Base-by-base conservation (phyloP, 257 asterid species). In the Apocynum venetum region DNA sequence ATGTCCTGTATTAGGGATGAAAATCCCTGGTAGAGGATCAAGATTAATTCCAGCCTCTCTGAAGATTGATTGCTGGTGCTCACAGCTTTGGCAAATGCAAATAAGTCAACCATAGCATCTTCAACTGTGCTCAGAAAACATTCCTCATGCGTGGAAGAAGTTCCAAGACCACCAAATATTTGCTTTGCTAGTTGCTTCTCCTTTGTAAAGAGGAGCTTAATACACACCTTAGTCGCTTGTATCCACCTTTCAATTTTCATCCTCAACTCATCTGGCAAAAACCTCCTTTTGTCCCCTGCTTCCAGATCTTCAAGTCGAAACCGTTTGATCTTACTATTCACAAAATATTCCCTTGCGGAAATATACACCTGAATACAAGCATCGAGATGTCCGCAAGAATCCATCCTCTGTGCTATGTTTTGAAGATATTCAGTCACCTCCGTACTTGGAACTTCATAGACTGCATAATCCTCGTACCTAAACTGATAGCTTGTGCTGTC, bases 181-280 rank as follows among this genome's bases (percentile, higher is more conserved):
- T 89, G 89, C 76, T 86, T 84, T 75, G 93, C 92, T 35, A 94
- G 87, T 79, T 85, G 86, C 85, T 89, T 82, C 77, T 94, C 98
- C 78, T 92, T 89, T 3, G 91, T 79, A 78, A 94, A 92, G 43
- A 92, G 91, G 44, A 84, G 91, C 38, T 91, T 87, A 40, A 86
- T 79, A 66, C 97, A 91, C 48, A 84, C 85, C 86, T 83, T 89
- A 2, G 97, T 96, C 3, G 95, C 94, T 1, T 90, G 87, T 49
- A 89, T 91, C 98, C 98, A 94, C 35, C 89, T 81, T 35, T 95
- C 86, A 83, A 89, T 92, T 89, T 85, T 91, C 77, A 87, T 87
- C 90, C 90, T 93, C 78, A 89, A 84, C 41, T 86, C 80, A 77
- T 91, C 96, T 91, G 89, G 3, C 89, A 56, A 91, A 77, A 85